Conservation (phyloP, 495 filamentous ascomycete species). For the Neurospora sp. region DNA sequence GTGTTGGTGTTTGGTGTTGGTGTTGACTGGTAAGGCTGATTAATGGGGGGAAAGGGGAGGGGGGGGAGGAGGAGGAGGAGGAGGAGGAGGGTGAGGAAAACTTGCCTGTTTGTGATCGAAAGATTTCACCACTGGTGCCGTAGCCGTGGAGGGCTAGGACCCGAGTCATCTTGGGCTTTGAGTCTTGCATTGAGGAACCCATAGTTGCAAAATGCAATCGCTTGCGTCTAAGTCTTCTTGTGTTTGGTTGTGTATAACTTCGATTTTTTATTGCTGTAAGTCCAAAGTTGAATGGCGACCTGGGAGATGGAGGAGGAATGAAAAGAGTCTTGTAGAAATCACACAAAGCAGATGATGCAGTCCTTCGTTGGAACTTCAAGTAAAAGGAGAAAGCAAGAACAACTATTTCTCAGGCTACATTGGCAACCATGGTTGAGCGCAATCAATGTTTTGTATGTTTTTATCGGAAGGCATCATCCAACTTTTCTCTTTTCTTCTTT, state of each 20-base stretch:
- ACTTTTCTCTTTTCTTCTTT: background rate
- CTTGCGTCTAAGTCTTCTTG: background rate
- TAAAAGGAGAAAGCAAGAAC: background rate
- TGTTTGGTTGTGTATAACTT: background rate
- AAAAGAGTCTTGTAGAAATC: background rate
- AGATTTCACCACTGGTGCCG: conserved; percentile 48
- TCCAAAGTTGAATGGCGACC: background rate
- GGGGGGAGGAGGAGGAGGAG: background rate
- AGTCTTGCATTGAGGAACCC: background rate
- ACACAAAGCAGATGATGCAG: background rate
- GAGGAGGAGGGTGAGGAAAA: background rate
- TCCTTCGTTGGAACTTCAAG: background rate
- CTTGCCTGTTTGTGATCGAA: conserved; percentile 49
- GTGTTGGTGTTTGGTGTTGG: too few relatives aligned
- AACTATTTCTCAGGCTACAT: background rate
- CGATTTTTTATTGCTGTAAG: background rate
- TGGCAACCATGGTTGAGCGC: background rate
- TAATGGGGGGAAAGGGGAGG: background rate
- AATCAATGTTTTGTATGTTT: background rate
- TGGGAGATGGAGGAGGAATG: background rate
- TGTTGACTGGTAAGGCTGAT: too few relatives aligned
- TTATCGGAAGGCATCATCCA: background rate
- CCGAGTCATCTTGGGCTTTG: conserved; percentile 29
- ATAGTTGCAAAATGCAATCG: background rate
- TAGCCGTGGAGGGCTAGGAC: conserved; percentile 55